These are phyloP conservation scores for Aspergillus incahuasiensis DNA, from an alignment of 495 filamentous ascomycete species.

Conservation along the genomic window DNA sequence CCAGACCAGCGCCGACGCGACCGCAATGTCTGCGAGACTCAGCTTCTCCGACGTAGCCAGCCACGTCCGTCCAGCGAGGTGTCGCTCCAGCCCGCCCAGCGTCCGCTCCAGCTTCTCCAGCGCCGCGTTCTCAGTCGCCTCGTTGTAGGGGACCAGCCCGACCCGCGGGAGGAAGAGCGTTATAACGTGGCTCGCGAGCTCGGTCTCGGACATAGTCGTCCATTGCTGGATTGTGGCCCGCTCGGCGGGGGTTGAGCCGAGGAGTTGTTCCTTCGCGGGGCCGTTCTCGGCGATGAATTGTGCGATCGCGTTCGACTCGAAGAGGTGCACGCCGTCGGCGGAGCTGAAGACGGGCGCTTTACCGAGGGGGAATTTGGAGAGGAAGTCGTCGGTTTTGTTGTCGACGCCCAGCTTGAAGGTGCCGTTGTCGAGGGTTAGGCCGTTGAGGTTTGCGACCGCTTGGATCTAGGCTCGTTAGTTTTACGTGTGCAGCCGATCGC, in stretches of 20 bases:
- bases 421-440: conserved; percentile 39
- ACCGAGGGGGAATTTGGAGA: conserved; percentile 58
- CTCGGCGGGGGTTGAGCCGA: conserved; percentile 43
- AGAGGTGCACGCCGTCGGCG: conserved; percentile 46
- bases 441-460: conserved; percentile 50
- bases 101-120: conserved; percentile 29
- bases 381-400: conserved; percentile 48
- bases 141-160: conserved; percentile 29
- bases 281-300: conserved; percentile 51
- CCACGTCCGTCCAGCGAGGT: conserved; percentile 39
- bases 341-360: conserved; percentile 56
- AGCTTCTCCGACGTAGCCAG: conserved; percentile 41
- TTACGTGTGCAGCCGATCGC: too few species aligned
- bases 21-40: conserved; percentile 51
- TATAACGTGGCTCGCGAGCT: conserved; percentile 32
- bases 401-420: conserved; percentile 41
- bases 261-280: conserved; percentile 45
- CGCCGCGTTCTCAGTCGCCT: conserved; percentile 26
- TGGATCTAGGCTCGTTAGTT: conserved; percentile 33
- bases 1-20: conserved; percentile 37
- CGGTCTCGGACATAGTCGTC: conserved; percentile 43
- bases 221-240: conserved; percentile 49
- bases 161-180: conserved; percentile 32
- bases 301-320: conserved; percentile 54
- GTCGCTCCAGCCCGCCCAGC: conserved; percentile 38